Evolutionary conservation across 176 grass and related monocot species (phyloP), one percentile per base, ranked within the genome.

Genomic region (Neostapfia colusana): DNA sequence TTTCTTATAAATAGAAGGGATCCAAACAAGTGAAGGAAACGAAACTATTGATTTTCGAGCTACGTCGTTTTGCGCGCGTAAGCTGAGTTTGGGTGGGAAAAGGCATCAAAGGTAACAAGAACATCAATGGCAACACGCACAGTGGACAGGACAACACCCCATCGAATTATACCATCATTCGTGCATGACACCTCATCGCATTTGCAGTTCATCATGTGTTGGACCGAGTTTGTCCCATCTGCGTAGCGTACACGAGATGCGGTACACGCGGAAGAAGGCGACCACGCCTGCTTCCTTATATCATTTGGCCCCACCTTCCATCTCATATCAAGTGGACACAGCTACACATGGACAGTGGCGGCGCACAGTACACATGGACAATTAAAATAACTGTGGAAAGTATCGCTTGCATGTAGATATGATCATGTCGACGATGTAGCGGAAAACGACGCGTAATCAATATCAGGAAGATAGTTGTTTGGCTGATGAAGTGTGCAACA

Each of bases 211-310:
- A 26, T 28, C 10, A 15, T 31, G 56, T 64, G 56, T 64, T 76
- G 65, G 85, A 81, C 72, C 63, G 77, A 43, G 23, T 42, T 79
- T 83, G 74, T 83, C 69, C 74, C 80, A 43, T 79, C 37, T 31
- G 16, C 7, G 18, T 15, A 53, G 58, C 10, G 11, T 25, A 35
- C 69, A 79, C 74, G 61, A 41, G 74, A 83, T 78, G 48, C 40
- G 27, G 9, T 77, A 87, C 84, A 87, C 79, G 56, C 42, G 72
- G 78, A 45, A 53, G 35, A 56, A 44, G 13, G 4, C 31, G 31
- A 4, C 6, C 21, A 39, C 64, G 12, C 20, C 11, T 16, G 17
- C 3, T 43, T 2, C 27, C 44, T 15, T 10, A 20, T 9, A 44
- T 38, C 21, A 0, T 10, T 0, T 42, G 57, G 46, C 4, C 68